Evolutionary conservation across 345 rosid genomes (phyloP).

Genomic region (Salix udensis): DNA sequence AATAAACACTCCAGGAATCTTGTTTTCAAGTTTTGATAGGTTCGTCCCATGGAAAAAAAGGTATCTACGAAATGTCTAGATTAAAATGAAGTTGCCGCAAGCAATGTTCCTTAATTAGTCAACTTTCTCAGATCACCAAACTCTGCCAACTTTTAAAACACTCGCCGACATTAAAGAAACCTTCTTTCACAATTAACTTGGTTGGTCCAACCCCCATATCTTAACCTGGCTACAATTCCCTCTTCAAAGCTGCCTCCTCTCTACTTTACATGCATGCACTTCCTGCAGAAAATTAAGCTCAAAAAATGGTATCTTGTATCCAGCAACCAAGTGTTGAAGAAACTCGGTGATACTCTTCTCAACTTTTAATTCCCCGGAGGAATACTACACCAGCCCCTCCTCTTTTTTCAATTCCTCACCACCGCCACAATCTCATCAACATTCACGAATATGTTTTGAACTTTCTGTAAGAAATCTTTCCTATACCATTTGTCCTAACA

Average conservation of each 20-base stretch:
- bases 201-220: conserved; percentile 42
- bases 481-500: conserved; percentile 39
- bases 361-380: conserved; percentile 50
- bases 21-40: not conserved
- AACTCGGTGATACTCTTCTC: conserved; percentile 62
- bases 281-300: not conserved
- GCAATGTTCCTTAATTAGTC: conserved; percentile 12
- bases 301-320: conserved; percentile 53
- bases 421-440: conserved; percentile 1
- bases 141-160: conserved; percentile 32
- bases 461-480: conserved; percentile 56
- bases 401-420: conserved; percentile 58
- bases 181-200: conserved; percentile 24
- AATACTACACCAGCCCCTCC: conserved; percentile 55
- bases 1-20: too few species aligned
- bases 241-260: not conserved
- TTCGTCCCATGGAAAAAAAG: not conserved
- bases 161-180: conserved; percentile 16
- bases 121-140: conserved; percentile 36
- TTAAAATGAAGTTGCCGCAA: not conserved
- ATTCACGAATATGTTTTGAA: conserved; percentile 12
- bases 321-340: conserved; percentile 45
- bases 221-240: not conserved
- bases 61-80: not conserved
- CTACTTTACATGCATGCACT: not conserved